phyloP scores from a whole-genome alignment of 2,329 filamentous ascomycete genomes.

The Botrytis aclada region DNA sequence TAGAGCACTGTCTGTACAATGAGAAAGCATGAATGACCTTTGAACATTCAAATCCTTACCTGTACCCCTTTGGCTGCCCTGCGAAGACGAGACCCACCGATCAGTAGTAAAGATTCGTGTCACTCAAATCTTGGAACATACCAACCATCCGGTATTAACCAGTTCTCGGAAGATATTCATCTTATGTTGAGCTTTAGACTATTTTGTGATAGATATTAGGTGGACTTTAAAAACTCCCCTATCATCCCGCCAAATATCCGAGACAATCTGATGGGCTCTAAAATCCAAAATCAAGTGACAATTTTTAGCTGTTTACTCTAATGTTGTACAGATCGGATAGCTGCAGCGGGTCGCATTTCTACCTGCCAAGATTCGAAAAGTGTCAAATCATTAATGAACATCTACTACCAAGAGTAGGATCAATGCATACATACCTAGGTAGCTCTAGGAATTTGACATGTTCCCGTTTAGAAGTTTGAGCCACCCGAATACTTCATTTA shows the following conservation, averaged over 20 bases:
- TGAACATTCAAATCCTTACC: neutral
- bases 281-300: neutral
- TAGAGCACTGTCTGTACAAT: neutral
- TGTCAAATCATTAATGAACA: neutral
- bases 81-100: too few species aligned
- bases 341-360: neutral
- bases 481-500: neutral
- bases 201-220: neutral
- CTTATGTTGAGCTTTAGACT: neutral
- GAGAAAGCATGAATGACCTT: neutral
- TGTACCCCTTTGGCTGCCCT: neutral
- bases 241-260: neutral
- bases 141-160: neutral
- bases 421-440: neutral
- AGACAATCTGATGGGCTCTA: neutral
- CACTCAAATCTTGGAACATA: neutral
- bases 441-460: neutral
- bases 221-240: neutral
- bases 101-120: neutral
- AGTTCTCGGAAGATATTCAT: neutral
- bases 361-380: neutral
- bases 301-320: neutral
- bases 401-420: neutral
- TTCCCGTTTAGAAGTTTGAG: neutral
- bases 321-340: neutral